Evolutionary conservation across 352 stramenopile species (phyloP).

Genomic region (Peronospora farinosa): DNA sequence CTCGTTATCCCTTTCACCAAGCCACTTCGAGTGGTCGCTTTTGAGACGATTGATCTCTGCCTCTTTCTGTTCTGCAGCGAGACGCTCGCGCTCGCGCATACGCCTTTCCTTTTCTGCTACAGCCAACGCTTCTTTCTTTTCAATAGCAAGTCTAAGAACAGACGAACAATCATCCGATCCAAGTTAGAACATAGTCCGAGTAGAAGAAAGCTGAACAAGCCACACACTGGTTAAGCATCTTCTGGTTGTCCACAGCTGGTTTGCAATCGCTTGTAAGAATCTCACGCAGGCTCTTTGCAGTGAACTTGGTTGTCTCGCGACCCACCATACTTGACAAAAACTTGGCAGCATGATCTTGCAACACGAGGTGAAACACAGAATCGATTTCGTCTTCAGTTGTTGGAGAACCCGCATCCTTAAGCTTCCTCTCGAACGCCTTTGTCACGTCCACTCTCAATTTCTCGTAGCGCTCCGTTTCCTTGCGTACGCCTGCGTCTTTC

Average conservation of each 20-base stretch:
- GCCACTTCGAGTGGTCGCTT: slow-evolving; percentile 52
- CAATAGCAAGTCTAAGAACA: slow-evolving; percentile 40
- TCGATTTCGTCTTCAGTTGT: slow-evolving; percentile 63
- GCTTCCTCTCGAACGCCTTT: slow-evolving; percentile 44
- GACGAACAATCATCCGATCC: slow-evolving; percentile 1
- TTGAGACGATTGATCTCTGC: slow-evolving; percentile 62
- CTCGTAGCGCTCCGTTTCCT: slow-evolving; percentile 61
- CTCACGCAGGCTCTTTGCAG: slow-evolving; percentile 42
- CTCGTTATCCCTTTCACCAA: slow-evolving; percentile 58
- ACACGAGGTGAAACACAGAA: slow-evolving; percentile 40
- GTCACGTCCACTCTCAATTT: slow-evolving; percentile 47
- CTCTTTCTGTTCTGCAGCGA: slow-evolving; percentile 48
- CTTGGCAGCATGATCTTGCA: slow-evolving; percentile 54
- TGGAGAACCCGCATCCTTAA: slow-evolving; percentile 50
- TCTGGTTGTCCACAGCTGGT: slow-evolving; percentile 60
- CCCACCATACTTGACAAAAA: slow-evolving; percentile 49
- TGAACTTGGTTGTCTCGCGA: slow-evolving; percentile 35
- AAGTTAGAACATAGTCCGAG: slow-evolving; percentile 2
- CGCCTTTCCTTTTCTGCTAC: slow-evolving; percentile 50
- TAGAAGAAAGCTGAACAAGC: slow-evolving; percentile 2
- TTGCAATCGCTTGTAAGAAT: slow-evolving; percentile 56
- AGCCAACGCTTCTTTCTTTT: slow-evolving; percentile 60
- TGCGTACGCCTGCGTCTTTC: slow-evolving; percentile 46
- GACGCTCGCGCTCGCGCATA: slow-evolving; percentile 52
- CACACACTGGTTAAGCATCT: slow-evolving; percentile 56